Evolutionary conservation across 192 early-diverging fungal genomes (phyloP).

Genomic region (Coemansia umbellata): DNA sequence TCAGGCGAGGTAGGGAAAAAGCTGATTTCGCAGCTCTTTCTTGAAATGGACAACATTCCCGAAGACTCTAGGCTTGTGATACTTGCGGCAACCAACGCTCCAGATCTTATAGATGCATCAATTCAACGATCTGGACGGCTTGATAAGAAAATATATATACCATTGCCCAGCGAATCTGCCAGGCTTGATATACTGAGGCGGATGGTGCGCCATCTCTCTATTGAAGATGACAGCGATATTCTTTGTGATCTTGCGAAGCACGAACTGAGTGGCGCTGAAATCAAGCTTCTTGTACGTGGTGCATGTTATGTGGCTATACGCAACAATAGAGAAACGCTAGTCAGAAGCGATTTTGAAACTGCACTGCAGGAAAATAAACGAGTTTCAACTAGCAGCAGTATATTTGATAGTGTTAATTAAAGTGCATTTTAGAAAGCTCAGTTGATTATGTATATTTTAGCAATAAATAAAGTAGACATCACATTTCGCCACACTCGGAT

Average conservation of each 20-base stretch:
- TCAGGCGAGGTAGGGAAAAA: slow-evolving; percentile 69
- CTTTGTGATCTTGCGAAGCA: slow-evolving; percentile 11
- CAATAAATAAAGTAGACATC: slow-evolving; percentile 9
- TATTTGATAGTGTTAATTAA: neutral
- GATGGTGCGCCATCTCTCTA: slow-evolving; percentile 16
- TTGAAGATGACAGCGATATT: slow-evolving; percentile 6
- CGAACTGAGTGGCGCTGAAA: slow-evolving; percentile 37
- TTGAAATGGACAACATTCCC: slow-evolving; percentile 70
- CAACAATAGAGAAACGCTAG: neutral
- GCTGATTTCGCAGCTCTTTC: slow-evolving; percentile 71
- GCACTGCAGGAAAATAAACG: slow-evolving; percentile 2
- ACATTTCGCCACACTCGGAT: slow-evolving; percentile 84
- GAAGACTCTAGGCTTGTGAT: slow-evolving; percentile 62
- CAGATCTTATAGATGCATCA: slow-evolving; percentile 64
- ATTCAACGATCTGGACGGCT: slow-evolving; percentile 83
- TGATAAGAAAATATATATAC: slow-evolving; percentile 71
- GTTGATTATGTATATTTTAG: neutral
- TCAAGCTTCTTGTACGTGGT: slow-evolving; percentile 26
- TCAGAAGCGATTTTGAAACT: slow-evolving; percentile 6
- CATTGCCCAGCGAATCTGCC: slow-evolving; percentile 55
- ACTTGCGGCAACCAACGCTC: slow-evolving; percentile 86
- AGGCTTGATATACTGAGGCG: slow-evolving; percentile 65
- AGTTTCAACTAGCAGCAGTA: neutral
- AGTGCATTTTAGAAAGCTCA: neutral
- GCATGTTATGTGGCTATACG: slow-evolving; percentile 45